phyloP scores from a whole-genome alignment of 2,329 filamentous ascomycete species.

The Blastomyces parvus region DNA sequence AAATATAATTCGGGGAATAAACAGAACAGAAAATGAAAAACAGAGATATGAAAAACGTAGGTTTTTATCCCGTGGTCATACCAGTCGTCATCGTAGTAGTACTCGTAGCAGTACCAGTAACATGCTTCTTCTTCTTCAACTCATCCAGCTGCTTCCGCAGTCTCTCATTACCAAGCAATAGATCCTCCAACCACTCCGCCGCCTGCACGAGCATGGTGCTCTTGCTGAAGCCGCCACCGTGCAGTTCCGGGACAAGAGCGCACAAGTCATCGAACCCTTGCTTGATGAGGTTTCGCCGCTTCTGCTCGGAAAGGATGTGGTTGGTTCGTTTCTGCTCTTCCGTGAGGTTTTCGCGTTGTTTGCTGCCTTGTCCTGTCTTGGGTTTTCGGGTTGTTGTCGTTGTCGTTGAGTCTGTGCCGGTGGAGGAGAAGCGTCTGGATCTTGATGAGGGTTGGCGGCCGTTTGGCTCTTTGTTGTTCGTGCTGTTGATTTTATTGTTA shows the following conservation, averaged over 20 bases:
- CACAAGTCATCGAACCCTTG: constrained; percentile 74
- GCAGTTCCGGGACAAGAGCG: constrained; percentile 64
- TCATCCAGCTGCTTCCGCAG: constrained; percentile 47
- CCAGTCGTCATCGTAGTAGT: too few species aligned
- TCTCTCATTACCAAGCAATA: constrained; percentile 58
- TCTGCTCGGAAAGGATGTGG: constrained; percentile 80
- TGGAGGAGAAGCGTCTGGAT: constrained; percentile 13
- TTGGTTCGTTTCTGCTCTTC: constrained; percentile 78
- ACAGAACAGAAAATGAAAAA: neutral
- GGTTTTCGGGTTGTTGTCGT: constrained; percentile 21
- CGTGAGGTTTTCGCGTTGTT: constrained; percentile 53
- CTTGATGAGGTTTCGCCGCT: constrained; percentile 70
- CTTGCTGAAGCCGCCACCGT: constrained; percentile 69
- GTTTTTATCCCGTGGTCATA: neutral
- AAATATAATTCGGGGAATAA: too few species aligned
- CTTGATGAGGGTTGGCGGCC: constrained; percentile 1
- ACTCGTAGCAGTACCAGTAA: neutral
- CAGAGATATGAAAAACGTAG: neutral
- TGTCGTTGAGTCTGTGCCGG: constrained; percentile 19
- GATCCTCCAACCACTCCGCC: constrained; percentile 65
- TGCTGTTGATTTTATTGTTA: neutral
- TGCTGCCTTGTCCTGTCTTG: constrained; percentile 16
- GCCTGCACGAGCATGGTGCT: constrained; percentile 67
- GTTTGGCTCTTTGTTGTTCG: neutral
- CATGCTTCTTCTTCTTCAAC: constrained; percentile 26